Conservation (phyloP, 495 filamentous ascomycete species). For the Trypethelium eluteriae region DNA sequence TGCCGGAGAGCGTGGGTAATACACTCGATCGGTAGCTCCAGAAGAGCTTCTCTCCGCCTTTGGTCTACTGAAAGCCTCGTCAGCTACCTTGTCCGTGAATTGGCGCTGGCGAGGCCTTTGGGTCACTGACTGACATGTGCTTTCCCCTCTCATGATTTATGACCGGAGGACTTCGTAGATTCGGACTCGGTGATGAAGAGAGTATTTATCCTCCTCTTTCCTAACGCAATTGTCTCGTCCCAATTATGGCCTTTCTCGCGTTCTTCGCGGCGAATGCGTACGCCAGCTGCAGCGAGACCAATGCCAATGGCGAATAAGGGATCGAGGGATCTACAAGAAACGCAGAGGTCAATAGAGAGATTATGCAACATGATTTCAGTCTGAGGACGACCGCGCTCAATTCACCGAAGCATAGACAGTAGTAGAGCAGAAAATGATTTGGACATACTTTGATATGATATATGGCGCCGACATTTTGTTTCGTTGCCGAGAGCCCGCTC, state of each 20-base stretch:
- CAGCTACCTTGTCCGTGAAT: not conserved
- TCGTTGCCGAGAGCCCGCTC: not conserved
- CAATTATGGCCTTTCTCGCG: slow-evolving; percentile 55
- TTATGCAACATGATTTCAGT: not conserved
- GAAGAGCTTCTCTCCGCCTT: not conserved
- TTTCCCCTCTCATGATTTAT: not conserved
- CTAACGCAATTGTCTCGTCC: slow-evolving; percentile 44
- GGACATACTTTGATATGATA: slow-evolving; percentile 28
- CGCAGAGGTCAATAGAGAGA: not conserved
- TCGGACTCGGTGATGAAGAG: slow-evolving; percentile 14
- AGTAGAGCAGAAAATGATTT: not conserved
- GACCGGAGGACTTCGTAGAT: not conserved
- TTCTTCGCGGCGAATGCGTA: slow-evolving; percentile 76
- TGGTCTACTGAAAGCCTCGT: not conserved
- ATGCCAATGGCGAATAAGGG: slow-evolving; percentile 82
- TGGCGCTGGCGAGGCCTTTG: not conserved
- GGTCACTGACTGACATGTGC: not conserved
- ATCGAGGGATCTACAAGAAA: slow-evolving; percentile 54
- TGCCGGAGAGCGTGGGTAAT: not conserved
- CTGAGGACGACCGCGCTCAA: not conserved
- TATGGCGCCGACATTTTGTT: not conserved
- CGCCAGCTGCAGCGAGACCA: slow-evolving; percentile 55
- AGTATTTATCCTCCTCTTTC: slow-evolving; percentile 34
- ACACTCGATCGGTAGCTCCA: not conserved
- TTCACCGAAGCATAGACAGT: not conserved